Base-by-base conservation (phyloP, 129 eudicot species). In the Flaveria sonorensis region DNA sequence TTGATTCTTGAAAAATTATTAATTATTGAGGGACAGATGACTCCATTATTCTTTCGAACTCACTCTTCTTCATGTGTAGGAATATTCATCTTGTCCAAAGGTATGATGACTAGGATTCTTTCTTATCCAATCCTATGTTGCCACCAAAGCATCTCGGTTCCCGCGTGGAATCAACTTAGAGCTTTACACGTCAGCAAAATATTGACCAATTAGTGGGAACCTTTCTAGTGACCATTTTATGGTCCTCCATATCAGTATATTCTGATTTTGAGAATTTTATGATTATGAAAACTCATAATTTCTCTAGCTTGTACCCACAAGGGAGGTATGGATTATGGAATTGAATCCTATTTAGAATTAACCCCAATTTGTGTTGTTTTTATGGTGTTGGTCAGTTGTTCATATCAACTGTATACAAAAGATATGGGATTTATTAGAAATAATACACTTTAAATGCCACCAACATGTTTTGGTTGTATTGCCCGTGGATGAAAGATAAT, bases 41-140 rank as follows among this genome's bases (percentile, higher is more conserved):
- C 78, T 79, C 77, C 56, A 81, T 81, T 81, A 81, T 74, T 81
- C 80, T 69, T 67, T 67, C 43, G 28, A 73, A 12, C 62, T 45
- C 62, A 61, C 42, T 30, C 73, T 30, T 24, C 43, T 30, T 68
- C 26, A 67, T 73, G 79, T 55, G 62, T 73, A 28, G 79, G 84
- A 81, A 81, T 81, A 81, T 74, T 81, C 80, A 80, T 81, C 79
- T 55, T 81, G 84, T 81, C 79, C 70, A 74, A 73, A 73, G 80
- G 71, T 45, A 36, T 70, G 83, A 61, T 80, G 83, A 80, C 84
- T 81, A 67, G 80, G 76, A 74, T 81, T 81, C 84, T 57, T 21
- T 23, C 55, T 36, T 20, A 67, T 67, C 84, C 74, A 81, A 81
- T 81, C 75, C 16, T 15, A 56, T 74, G 76, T 19, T 67, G 76